A percentile compares a stretch with the other conserved stretches of the same genome.
phyloP scores from a whole-genome alignment of 2,329 filamentous ascomycete genomes.

The Raffaelea ambrosiae region DNA sequence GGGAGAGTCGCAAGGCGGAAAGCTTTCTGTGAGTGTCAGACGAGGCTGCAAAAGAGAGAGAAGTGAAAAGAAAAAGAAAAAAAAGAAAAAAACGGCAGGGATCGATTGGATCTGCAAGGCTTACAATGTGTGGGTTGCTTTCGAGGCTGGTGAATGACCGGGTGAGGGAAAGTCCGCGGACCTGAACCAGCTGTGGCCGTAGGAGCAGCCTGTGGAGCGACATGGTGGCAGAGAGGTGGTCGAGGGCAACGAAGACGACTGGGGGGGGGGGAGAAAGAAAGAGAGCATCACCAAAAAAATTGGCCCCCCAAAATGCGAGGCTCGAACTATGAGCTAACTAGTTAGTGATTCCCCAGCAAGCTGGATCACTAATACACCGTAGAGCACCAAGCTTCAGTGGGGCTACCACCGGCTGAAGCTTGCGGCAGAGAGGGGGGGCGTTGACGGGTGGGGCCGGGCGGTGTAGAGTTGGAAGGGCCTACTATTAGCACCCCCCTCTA shows the following conservation, averaged over 20 bases:
- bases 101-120: background rate
- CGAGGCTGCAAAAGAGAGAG: too few relatives aligned
- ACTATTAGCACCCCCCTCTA: background rate
- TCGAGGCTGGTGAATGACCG: conserved; percentile 37
- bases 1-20: conserved; percentile 39
- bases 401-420: background rate
- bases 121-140: conserved; percentile 45
- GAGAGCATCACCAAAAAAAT: background rate
- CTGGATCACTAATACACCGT: too few relatives aligned
- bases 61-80: background rate
- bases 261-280: background rate
- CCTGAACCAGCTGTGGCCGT: conserved; percentile 15
- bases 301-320: conserved; percentile 9
- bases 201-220: conserved; percentile 16
- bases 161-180: conserved; percentile 8
- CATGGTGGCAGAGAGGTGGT: background rate
- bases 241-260: background rate
- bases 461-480: too few relatives aligned
- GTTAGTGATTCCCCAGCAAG: too few relatives aligned
- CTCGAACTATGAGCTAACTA: too few relatives aligned
- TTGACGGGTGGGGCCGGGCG: conserved; percentile 6
- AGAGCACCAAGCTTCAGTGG: background rate
- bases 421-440: too few relatives aligned
- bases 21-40: conserved; percentile 43
- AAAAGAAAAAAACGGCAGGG: background rate